Conservation (phyloP, 1,284 basidiomycete genomes). For the Peniophora sp. region DNA sequence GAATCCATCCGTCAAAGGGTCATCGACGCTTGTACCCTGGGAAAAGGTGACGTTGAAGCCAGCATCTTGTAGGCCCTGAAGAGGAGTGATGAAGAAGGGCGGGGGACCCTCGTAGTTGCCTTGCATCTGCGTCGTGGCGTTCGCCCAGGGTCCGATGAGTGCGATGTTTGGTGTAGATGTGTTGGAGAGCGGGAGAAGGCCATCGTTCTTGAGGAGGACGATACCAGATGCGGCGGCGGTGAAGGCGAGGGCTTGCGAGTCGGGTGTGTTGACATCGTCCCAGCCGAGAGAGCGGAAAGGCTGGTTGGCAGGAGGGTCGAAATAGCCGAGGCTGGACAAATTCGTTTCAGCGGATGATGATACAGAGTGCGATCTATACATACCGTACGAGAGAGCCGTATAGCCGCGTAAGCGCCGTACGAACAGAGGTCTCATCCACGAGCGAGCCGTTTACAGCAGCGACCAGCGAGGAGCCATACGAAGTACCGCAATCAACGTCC, state of each 20-base stretch:
- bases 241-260: slow-evolving; percentile 41
- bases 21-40: slow-evolving; percentile 32
- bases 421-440: slow-evolving; percentile 34
- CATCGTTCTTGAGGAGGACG: slow-evolving; percentile 50
- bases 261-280: slow-evolving; percentile 37
- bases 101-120: slow-evolving; percentile 47
- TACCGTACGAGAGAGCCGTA: slow-evolving; percentile 41
- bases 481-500: slow-evolving; percentile 45
- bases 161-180: slow-evolving; percentile 35
- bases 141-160: slow-evolving; percentile 47
- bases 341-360: slow-evolving; percentile 12
- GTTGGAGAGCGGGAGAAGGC: slow-evolving; percentile 36
- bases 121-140: slow-evolving; percentile 46
- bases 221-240: slow-evolving; percentile 44
- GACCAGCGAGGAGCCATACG: slow-evolving; percentile 35
- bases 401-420: slow-evolving; percentile 32
- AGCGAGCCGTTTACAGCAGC: slow-evolving; percentile 39
- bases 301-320: slow-evolving; percentile 26
- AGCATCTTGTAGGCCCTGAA: slow-evolving; percentile 36
- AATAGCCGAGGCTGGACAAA: slow-evolving; percentile 19
- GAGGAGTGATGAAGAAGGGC: slow-evolving; percentile 45
- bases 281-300: slow-evolving; percentile 42
- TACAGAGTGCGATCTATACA: slow-evolving; percentile 16
- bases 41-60: slow-evolving; percentile 38
- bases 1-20: slow-evolving; percentile 34